A percentile compares a stretch with the other conserved stretches of the same genome.
Evolutionary conservation across 106 monocot species (phyloP).

Genomic region (Ottelia alismoides): DNA sequence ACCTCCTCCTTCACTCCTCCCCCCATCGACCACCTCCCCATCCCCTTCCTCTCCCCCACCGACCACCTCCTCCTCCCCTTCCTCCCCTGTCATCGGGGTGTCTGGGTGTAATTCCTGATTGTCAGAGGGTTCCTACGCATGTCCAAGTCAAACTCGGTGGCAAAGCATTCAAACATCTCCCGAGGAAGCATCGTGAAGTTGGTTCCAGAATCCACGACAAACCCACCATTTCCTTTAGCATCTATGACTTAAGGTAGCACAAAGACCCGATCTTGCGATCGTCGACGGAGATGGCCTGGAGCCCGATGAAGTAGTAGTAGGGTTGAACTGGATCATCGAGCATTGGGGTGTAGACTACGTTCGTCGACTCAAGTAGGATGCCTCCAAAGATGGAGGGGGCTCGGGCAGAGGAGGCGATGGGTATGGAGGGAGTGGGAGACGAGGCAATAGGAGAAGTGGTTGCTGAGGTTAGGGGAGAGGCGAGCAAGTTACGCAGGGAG

Average conservation of each 20-base stretch:
- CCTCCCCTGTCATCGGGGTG: no score
- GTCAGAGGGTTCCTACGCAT: no score
- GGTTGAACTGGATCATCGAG: conserved; percentile 57
- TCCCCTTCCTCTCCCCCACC: no score
- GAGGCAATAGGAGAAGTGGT: conserved; percentile 80
- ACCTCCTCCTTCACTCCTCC: no score
- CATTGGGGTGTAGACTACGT: conserved; percentile 64
- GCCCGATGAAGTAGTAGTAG: conserved; percentile 75
- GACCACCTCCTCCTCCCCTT: no score
- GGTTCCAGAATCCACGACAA: conserved; percentile 86
- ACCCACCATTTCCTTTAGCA: conserved; percentile 42
- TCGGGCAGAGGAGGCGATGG: conserved; percentile 31
- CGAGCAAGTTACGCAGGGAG: conserved; percentile 65
- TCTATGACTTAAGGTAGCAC: no score
- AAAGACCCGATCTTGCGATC: no score
- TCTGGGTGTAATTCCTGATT: no score
- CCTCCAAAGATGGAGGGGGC: conserved; percentile 58
- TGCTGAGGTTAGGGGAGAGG: conserved; percentile 42
- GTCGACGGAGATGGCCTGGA: conserved; percentile 54
- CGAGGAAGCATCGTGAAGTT: conserved; percentile 86
- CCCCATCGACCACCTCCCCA: no score
- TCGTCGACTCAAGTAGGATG: conserved; percentile 1
- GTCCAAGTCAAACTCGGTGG: conserved; percentile 25
- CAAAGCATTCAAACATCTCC: conserved; percentile 14
- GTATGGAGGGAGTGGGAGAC: conserved; percentile 48